These are phyloP conservation scores for Dictyostelium discoideum DNA, from an alignment of 78 protist genomes.

Conservation along the genomic window dicty_2.7 NC_007089.4:365501-366000, in stretches of 20 bases:
- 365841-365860: conserved; percentile 93
- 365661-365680: conserved; percentile 54
- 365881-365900: conserved; percentile 97
- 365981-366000: not conserved
- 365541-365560: conserved; percentile 81
- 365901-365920: conserved; percentile 99
- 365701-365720: not conserved
- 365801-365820: conserved; percentile 95
- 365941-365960: conserved; percentile 92
- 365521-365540: conserved; percentile 86
- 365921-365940: conserved; percentile 96
- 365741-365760: conserved; percentile 93
- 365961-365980: conserved; percentile 13
- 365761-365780: conserved; percentile 98
- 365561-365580: conserved; percentile 86
- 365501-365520: conserved; percentile 85
- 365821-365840: conserved; percentile 92
- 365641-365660: conserved; percentile 77
- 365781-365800: conserved; percentile 97
- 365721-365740: conserved; percentile 64
- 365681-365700: conserved; percentile 41
- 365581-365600: conserved; percentile 94
- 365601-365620: conserved; percentile 84
- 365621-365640: conserved; percentile 88
- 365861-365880: conserved; percentile 95